Evolutionary conservation across 2,329 filamentous ascomycete species (phyloP), one percentile per base, ranked within the genome.

Genomic region (Penicillium sp.): DNA sequence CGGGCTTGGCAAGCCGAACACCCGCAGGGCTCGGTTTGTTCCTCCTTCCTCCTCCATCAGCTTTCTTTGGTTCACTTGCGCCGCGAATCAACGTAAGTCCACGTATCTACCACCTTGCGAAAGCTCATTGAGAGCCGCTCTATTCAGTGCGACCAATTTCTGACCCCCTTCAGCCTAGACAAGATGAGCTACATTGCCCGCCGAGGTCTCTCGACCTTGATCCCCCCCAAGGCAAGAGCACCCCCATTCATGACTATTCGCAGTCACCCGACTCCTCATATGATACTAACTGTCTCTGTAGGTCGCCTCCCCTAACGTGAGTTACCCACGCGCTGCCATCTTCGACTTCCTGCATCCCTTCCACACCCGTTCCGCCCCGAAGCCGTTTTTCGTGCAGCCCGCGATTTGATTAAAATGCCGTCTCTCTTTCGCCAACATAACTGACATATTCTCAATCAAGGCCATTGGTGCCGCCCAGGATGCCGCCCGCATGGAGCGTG

Each of bases 401-500:
- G 33, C 43, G 38, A 48, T 54, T 45, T 48, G 26, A 57, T 33
- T 45, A 49, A 32, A 49, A 49, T 9, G n/a, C 13, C 43, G 37
- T 12, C 39, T 26, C 28, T 48, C 26, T 45, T 15, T 43, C 22
- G 31, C 29, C 41, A 22, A 45, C 22, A 47, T 53, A 52, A 60
- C 63, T 77, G 62, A 77, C 62, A 59, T 49, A 49, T 44, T 61
- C 43, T 13, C 71, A 97, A 61, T 45, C 6, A 71, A 97, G 93
- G 90, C 87, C 64, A 89, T 98, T 70, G 91, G 93, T 68, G 86
- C 87, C 70, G 89, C 90, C 63, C 88, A 90, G 70, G 91, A 97
- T 83, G 93, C 93, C 69, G 82, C 89, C 69, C 88, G 91, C 72
- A 97, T 98, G 93, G 87, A 95, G 73, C 87, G 90, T 67, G 89